Base-by-base conservation (phyloP, 2,329 filamentous ascomycete species). In the Gnomoniopsis sp. region DNA sequence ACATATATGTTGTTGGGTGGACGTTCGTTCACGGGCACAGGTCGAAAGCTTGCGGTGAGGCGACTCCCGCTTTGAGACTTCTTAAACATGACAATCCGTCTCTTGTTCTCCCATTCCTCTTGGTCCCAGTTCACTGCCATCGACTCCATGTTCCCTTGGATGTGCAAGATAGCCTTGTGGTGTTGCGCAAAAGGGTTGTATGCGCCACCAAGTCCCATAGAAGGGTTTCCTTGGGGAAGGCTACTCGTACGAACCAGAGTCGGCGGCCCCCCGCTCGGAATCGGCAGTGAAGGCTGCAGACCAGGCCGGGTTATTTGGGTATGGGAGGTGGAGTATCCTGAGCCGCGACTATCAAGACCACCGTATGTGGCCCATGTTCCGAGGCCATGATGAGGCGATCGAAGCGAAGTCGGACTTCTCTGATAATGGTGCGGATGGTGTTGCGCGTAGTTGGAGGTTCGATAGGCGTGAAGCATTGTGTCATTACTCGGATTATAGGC, bases 1-100 rank as follows among this genome's bases (percentile, higher is more conserved):
- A 99, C 91, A 75, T 92, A 96, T 61, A 96, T 93, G 74, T 89
- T 92, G 75, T 93, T 90, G 2, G 88, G 85, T 1, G 88, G 85
- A 22, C 92, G 86, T 62, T 96, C 90, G 67, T 91, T 90, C 15
- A 86, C 85, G 17, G 89, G 81, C 49, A 97, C 87, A 0, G 92
- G 80, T 52, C 88, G 85, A 76, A 98, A 98, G 15, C 82, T 88
- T 15, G 91, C 86, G 36, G 87, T 88, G 57, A 98, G 88, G 3
- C 89, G 91, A 69, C 89, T 93, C 30, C 91, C 92, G 36, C 80
- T 81, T 73, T 98, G 93, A 61, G 84, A 85, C 67, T 95, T 88
- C 66, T 83, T 88, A 77, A 99, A 99, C 66, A 93, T 85, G 19
- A 99, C 93, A 41, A 99, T 87, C 38, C 95, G 85, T 49, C 95